These are phyloP conservation scores for Hyaloscypha bicolor DNA, from an alignment of 495 filamentous ascomycete species.

Conservation along the genomic window DNA sequence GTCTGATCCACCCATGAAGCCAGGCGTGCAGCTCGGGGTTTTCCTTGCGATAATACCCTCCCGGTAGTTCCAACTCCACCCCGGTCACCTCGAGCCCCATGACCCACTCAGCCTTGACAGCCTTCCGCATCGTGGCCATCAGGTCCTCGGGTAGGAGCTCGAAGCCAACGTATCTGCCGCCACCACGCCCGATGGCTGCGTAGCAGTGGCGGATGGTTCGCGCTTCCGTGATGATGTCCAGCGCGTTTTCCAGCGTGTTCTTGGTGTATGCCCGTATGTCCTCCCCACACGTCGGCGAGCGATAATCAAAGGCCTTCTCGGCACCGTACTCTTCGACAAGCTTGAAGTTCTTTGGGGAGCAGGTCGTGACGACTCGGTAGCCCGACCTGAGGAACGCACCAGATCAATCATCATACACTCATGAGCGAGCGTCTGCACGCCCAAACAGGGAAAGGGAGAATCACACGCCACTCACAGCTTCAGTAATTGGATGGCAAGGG, in stretches of 20 bases:
- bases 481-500: slow-evolving; percentile 59
- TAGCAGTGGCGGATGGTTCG: slow-evolving; percentile 44
- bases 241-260: slow-evolving; percentile 34
- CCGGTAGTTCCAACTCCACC: slow-evolving; percentile 26
- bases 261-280: slow-evolving; percentile 40
- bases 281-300: slow-evolving; percentile 30
- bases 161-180: slow-evolving; percentile 45
- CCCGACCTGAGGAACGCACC: slow-evolving; percentile 44
- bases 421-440: slow-evolving; percentile 1
- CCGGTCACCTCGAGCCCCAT: slow-evolving; percentile 39
- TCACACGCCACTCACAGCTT: slow-evolving; percentile 39
- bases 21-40: not conserved
- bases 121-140: slow-evolving; percentile 2
- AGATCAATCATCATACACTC: not conserved
- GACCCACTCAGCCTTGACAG: slow-evolving; percentile 35
- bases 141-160: slow-evolving; percentile 39
- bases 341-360: slow-evolving; percentile 54
- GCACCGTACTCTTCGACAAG: slow-evolving; percentile 56
- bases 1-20: slow-evolving; percentile 6
- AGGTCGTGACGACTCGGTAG: slow-evolving; percentile 57
- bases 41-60: slow-evolving; percentile 6
- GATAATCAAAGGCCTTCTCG: slow-evolving; percentile 58
- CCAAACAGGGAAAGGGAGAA: slow-evolving; percentile 8
- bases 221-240: slow-evolving; percentile 39
- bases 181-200: slow-evolving; percentile 42